Conservation (phyloP, 306 rosid genomes). For the Fragaria ananassa region DNA sequence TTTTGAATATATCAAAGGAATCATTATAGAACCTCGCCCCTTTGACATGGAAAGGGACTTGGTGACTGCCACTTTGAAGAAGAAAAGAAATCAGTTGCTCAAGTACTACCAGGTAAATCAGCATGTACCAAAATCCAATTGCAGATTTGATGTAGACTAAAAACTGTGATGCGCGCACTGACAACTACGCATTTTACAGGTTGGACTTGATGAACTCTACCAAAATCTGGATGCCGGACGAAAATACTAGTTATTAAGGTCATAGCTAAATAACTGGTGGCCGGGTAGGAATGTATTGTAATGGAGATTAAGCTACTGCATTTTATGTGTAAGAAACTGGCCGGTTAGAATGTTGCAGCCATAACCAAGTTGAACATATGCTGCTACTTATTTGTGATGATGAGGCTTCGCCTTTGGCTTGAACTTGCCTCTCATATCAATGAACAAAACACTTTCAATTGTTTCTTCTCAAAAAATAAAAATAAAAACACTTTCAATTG, state of each 20-base stretch:
- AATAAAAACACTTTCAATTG: too few relatives aligned
- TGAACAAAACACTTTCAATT: not conserved
- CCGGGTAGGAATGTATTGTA: not conserved
- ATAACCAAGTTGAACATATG: not conserved
- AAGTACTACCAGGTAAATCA: conserved; percentile 56
- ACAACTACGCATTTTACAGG: conserved; percentile 36
- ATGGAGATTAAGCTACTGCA: not conserved
- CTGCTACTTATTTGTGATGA: not conserved
- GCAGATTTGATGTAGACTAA: not conserved
- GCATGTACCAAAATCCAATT: not conserved
- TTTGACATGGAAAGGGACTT: conserved; percentile 73
- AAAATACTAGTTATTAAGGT: conserved; percentile 4
- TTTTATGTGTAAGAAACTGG: not conserved
- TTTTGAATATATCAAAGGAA: conserved; percentile 68
- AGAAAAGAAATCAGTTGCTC: conserved; percentile 66
- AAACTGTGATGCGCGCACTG: not conserved
- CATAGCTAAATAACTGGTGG: not conserved
- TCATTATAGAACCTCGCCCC: conserved; percentile 51
- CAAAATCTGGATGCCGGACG: conserved; percentile 24
- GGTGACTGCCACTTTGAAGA: conserved; percentile 80
- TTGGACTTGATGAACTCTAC: conserved; percentile 56
- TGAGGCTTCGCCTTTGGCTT: not conserved
- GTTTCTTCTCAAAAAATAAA: too few relatives aligned
- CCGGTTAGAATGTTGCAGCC: not conserved
- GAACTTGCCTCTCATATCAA: not conserved